These are phyloP conservation scores for thale cress (Arabidopsis thaliana) DNA, from an alignment of 345 rosid species.

Conservation along the genomic window DNA sequence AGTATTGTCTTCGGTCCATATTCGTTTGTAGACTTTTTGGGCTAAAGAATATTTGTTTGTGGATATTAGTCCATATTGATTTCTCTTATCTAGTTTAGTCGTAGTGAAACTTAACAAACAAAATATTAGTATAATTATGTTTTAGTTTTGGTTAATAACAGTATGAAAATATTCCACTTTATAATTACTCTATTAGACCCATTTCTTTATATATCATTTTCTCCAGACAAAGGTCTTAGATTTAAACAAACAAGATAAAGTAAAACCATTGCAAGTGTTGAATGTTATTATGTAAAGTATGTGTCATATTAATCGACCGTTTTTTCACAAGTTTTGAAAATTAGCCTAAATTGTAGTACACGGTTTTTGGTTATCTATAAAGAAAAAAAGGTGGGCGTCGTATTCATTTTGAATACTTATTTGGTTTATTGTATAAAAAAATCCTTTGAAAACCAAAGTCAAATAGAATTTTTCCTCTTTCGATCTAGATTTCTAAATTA, in stretches of 20 bases:
- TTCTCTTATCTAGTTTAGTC: background rate
- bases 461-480: conserved; percentile 7
- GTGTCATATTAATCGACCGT: background rate
- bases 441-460: conserved; percentile 20
- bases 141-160: too few species aligned
- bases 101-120: background rate
- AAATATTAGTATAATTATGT: background rate
- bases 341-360: background rate
- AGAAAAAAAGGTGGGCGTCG: background rate
- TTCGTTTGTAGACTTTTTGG: background rate
- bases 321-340: too few species aligned
- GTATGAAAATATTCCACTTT: background rate
- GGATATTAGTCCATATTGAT: background rate
- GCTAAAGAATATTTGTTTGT: conserved; percentile 7
- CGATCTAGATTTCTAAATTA: conserved; percentile 7
- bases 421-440: background rate
- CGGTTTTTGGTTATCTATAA: background rate
- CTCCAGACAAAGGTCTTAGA: background rate
- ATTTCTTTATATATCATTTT: background rate
- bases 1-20: background rate
- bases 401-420: background rate
- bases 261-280: too few species aligned
- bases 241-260: background rate
- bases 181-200: background rate
- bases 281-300: background rate